Evolutionary conservation across 1,284 basidiomycete genomes (phyloP).

Genomic region (Gomphus bonarii): DNA sequence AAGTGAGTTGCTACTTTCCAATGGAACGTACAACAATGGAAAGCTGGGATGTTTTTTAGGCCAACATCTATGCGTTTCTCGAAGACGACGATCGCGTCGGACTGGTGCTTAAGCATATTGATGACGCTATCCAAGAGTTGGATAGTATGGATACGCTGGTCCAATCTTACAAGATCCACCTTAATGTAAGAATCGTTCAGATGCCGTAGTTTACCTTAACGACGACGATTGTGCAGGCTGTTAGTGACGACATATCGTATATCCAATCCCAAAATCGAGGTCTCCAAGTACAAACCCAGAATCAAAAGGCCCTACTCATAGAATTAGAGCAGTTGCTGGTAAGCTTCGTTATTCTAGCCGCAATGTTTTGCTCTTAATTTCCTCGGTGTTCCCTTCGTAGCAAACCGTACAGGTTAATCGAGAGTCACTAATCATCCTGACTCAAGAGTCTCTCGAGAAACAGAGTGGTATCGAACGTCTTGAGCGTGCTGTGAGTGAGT

Average conservation of each 20-base stretch:
- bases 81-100: constrained; percentile 81
- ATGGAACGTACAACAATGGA: neutral
- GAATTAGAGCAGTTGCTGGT: constrained; percentile 84
- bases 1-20: constrained; percentile 38
- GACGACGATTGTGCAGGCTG: constrained; percentile 45
- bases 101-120: constrained; percentile 81
- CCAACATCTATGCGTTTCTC: constrained; percentile 94
- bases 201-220: constrained; percentile 10
- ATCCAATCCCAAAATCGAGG: constrained; percentile 97
- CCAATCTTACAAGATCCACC: constrained; percentile 86
- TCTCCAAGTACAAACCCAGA: constrained; percentile 95
- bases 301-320: constrained; percentile 74
- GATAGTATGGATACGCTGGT: constrained; percentile 82
- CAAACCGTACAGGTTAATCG: constrained; percentile 89
- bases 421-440: constrained; percentile 65
- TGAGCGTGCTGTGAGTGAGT: constrained; percentile 74
- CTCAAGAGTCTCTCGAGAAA: constrained; percentile 80
- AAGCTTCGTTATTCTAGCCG: constrained; percentile 18
- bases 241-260: constrained; percentile 88
- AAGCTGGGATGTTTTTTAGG: constrained; percentile 37
- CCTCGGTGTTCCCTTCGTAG: constrained; percentile 30
- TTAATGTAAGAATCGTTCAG: constrained; percentile 57
- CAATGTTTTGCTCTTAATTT: neutral
- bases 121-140: constrained; percentile 77
- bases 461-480: constrained; percentile 64